Percentiles rank a stretch among this genome's conserved stretches.
Conservation (phyloP, 176 grass and related monocot species). For the Aegilops umbellulata region DNA sequence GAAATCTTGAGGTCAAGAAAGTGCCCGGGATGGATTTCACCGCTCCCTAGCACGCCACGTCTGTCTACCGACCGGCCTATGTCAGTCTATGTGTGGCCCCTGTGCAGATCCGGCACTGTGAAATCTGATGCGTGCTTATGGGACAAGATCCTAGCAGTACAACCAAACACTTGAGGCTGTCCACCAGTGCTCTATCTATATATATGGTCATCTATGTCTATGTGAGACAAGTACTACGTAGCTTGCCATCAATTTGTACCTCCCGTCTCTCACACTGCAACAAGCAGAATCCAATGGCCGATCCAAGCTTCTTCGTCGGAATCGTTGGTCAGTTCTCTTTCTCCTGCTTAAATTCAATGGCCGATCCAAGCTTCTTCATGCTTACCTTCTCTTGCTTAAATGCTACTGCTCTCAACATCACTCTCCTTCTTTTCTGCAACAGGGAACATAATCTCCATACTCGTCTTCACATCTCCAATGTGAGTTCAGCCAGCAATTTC, state of each 20-base stretch:
- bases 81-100: background rate
- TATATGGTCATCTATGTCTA: background rate
- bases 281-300: conserved; percentile 38
- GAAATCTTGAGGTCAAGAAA: background rate
- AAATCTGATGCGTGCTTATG: background rate
- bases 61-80: conserved; percentile 8
- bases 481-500: conserved; percentile 22
- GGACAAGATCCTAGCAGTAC: background rate
- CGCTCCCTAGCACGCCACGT: background rate
- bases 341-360: no score
- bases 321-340: conserved; percentile 43
- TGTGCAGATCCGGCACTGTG: background rate
- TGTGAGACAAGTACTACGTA: background rate
- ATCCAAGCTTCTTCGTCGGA: conserved; percentile 66
- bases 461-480: conserved; percentile 81
- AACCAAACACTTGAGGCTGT: background rate
- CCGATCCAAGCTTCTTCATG: no score
- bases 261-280: background rate
- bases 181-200: background rate
- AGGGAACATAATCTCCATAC: conserved; percentile 84
- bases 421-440: background rate
- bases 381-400: background rate
- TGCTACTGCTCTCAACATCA: background rate
- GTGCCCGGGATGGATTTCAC: conserved; percentile 4
- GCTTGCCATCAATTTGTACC: background rate